Evolutionary conservation across 345 rosid genomes (phyloP), one percentile per base, ranked within the genome.

Genomic region (Rhizophora apiculata): DNA sequence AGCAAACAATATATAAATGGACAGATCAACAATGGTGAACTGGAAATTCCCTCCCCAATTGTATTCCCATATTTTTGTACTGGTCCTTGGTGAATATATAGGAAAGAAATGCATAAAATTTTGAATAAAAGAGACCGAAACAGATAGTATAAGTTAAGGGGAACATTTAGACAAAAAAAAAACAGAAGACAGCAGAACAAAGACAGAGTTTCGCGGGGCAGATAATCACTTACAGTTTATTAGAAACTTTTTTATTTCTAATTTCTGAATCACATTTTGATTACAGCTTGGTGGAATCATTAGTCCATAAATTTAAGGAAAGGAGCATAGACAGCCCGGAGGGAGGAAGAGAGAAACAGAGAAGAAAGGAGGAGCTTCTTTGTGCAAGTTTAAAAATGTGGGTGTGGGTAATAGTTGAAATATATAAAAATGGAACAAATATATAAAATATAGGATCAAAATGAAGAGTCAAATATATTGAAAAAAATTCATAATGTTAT

Each of bases 241-340:
- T 20, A 66, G 64, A 64, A 73, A 81, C 62, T 68, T 60, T 46
- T 54, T 6, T 27, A 21, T 59, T 62, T 68, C 60, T 60, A 24
- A 10, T 43, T 64, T 54, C 62, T 39, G 13, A 19, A 18, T 27
- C 65, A 36, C 24, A 7, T 51, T 46, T 60, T 62, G 59, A 34
- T 34, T 46, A 63, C 63, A 56, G 61, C 53, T 61, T 79, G 73
- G 54, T 62, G 71, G 55, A 57, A 59, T 70, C 72, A 76, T 56
- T 60, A 70, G 27, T 72, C 72, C 85, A 83, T 83, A 82, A 82
- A 82, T 84, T 83, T 74, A 70, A 78, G 79, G 83, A 56, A 39
- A 85, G 80, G 80, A 39, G 79, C 58, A 72, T 64, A 64, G 67
- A 13, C 30, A 24, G 6, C 34, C 10, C 3, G 15, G 58, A 37